Conservation (phyloP, 352 stramenopile species). For the Phytophthora syringae region DNA sequence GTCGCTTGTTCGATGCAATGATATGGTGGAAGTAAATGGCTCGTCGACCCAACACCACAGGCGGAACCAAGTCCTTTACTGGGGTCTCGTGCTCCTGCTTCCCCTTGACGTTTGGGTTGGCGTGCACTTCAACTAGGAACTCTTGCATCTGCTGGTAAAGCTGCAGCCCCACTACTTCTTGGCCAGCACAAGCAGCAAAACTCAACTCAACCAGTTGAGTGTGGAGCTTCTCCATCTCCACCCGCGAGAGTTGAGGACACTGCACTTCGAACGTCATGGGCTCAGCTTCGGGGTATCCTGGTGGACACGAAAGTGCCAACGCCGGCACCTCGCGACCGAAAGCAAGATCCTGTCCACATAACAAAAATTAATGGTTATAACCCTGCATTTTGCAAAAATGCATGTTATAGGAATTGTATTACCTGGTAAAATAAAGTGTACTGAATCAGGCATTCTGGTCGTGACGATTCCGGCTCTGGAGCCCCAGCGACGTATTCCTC, state of each 20-base stretch:
- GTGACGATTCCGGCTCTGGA: not conserved
- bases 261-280: conserved; percentile 53
- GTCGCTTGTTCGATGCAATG: conserved; percentile 74
- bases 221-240: conserved; percentile 48
- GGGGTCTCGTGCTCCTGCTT: conserved; percentile 10
- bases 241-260: conserved; percentile 54
- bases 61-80: not conserved
- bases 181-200: conserved; percentile 20
- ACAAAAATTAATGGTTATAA: conserved; percentile 4
- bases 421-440: conserved; percentile 64
- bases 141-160: conserved; percentile 74
- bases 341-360: conserved; percentile 20
- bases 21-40: conserved; percentile 90
- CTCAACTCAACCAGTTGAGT: conserved; percentile 42
- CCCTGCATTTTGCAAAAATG: not conserved
- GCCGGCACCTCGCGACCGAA: conserved; percentile 39
- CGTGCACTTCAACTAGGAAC: conserved; percentile 41
- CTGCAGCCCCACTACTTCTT: conserved; percentile 62
- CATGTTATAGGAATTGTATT: not conserved
- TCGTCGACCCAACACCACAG: conserved; percentile 55
- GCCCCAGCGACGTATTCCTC: conserved; percentile 12
- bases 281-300: conserved; percentile 40
- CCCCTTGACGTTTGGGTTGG: not conserved
- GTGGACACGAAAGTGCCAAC: conserved; percentile 57
- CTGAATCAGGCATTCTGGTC: conserved; percentile 27